Conservation (phyloP, 139 green algal species). For the Gonium pectorale region DNA sequence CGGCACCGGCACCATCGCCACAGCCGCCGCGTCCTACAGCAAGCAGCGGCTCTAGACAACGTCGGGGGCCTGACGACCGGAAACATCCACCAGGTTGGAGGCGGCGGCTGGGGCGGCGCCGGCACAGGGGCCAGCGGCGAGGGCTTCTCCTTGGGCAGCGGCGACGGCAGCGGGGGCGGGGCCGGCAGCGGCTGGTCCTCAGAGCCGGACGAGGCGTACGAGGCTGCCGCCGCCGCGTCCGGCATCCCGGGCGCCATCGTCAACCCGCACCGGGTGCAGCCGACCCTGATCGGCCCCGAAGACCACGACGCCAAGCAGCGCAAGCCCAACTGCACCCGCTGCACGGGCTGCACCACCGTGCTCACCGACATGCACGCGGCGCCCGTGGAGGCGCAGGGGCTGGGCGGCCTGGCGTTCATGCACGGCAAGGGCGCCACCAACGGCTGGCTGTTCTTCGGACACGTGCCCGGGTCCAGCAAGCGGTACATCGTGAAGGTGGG, state of each 20-base stretch:
- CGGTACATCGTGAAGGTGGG: slow-evolving; percentile 49
- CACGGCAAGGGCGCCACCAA: slow-evolving; percentile 48
- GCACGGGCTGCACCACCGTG: slow-evolving; percentile 10
- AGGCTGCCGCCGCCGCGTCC: neutral
- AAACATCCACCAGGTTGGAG: neutral
- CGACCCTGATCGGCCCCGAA: neutral
- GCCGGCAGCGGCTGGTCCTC: neutral
- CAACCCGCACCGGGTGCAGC: neutral
- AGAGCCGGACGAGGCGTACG: neutral
- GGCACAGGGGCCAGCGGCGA: neutral
- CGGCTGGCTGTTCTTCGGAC: slow-evolving; percentile 41
- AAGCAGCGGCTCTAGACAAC: neutral
- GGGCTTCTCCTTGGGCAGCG: neutral
- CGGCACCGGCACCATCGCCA: neutral
- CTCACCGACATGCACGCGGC: slow-evolving; percentile 31
- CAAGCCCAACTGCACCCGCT: slow-evolving; percentile 26
- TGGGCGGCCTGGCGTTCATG: slow-evolving; percentile 36
- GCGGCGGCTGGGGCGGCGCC: neutral
- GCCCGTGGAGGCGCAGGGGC: neutral
- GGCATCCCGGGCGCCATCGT: slow-evolving; percentile 27
- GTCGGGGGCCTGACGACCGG: too few relatives aligned
- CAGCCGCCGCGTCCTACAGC: neutral
- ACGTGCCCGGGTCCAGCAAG: neutral
- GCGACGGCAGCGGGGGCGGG: neutral
- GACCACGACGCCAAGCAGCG: slow-evolving; percentile 37